phyloP scores from a whole-genome alignment of 495 filamentous ascomycete species.

The Penicillium arizonense region DNA sequence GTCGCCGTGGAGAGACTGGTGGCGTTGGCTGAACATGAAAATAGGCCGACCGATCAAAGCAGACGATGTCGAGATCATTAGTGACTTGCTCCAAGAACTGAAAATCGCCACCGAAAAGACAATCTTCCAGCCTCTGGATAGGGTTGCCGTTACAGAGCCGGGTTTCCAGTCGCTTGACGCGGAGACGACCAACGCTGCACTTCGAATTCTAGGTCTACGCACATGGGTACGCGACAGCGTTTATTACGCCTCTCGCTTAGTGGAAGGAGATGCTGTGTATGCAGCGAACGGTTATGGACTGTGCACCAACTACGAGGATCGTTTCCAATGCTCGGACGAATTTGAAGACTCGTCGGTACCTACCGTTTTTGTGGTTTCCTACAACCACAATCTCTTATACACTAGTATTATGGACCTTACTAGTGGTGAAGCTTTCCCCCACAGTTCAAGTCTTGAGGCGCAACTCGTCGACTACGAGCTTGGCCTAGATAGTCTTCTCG shows the following conservation, averaged over 20 bases:
- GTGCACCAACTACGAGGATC: conserved; percentile 7
- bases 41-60: conserved; percentile 3
- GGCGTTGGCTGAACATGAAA: conserved; percentile 11
- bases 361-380: conserved; percentile 6
- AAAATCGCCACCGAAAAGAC: conserved; percentile 8
- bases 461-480: conserved; percentile 8
- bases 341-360: background rate
- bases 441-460: background rate
- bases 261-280: conserved; percentile 14
- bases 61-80: conserved; percentile 11
- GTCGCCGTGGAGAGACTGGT: conserved; percentile 6
- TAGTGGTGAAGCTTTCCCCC: conserved; percentile 1
- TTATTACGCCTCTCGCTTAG: conserved; percentile 5
- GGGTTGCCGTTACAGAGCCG: conserved; percentile 11
- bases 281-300: conserved; percentile 8
- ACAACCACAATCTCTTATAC: conserved; percentile 6
- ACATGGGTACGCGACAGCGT: conserved; percentile 11
- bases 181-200: conserved; percentile 6
- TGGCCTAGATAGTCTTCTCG: conserved; percentile 12
- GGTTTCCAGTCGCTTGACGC: conserved; percentile 2
- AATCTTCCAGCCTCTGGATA: conserved; percentile 9
- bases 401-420: conserved; percentile 5
- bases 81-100: conserved; percentile 11
- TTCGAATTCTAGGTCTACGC: conserved; percentile 2
- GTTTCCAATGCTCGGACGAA: conserved; percentile 9